Evolutionary conservation across 148 eudicot species (phyloP).

Genomic region (Drosera capensis): DNA sequence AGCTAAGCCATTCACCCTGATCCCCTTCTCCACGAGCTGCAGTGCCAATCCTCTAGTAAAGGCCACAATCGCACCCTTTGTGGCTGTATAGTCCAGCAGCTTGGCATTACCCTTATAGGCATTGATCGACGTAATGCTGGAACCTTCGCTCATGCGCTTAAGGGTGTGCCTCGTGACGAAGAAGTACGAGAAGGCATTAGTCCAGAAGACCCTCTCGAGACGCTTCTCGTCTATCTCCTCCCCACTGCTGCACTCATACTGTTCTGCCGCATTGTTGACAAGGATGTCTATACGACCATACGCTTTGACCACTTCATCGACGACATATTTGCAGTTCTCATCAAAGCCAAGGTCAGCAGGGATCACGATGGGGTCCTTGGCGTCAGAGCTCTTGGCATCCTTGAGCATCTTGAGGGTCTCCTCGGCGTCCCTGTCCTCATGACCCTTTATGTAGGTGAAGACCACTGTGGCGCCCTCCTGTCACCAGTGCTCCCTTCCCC

Average conservation of each 20-base stretch:
- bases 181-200: conserved; percentile 74
- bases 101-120: conserved; percentile 49
- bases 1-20: conserved; percentile 63
- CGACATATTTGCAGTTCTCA: conserved; percentile 56
- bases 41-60: conserved; percentile 60
- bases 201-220: conserved; percentile 73
- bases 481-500: conserved; percentile 83
- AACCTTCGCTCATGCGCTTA: conserved; percentile 67
- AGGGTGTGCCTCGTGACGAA: conserved; percentile 54
- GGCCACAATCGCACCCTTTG: conserved; percentile 67
- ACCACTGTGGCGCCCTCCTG: conserved; percentile 88
- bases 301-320: conserved; percentile 51
- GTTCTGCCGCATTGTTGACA: conserved; percentile 72
- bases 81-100: conserved; percentile 56
- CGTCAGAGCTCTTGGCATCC: conserved; percentile 27
- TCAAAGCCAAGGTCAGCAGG: conserved; percentile 62
- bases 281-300: conserved; percentile 62
- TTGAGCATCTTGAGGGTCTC: conserved; percentile 45
- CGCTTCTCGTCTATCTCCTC: conserved; percentile 69
- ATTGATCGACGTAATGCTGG: conserved; percentile 44
- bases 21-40: conserved; percentile 44
- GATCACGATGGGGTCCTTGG: conserved; percentile 55
- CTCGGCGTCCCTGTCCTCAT: conserved; percentile 58
- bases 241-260: conserved; percentile 31
- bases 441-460: conserved; percentile 67